Conservation (phyloP, 768 basidiomycete genomes). For the Rhodotorula diobovata region DNA sequence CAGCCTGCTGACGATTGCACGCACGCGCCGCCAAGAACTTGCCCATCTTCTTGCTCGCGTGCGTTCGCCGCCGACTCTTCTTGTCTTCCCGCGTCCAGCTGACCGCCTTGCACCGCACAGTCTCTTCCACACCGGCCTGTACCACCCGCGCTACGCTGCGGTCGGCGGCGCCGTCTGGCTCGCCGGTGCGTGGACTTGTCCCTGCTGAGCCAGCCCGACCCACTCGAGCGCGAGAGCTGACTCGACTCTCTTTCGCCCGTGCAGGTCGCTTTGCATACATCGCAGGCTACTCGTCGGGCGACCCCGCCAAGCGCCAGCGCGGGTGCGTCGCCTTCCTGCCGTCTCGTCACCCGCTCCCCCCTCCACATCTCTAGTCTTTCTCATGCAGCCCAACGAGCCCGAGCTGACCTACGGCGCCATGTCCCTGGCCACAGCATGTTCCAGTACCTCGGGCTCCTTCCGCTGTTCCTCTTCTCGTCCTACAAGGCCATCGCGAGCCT, state of each 20-base stretch:
- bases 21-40: conserved; percentile 5
- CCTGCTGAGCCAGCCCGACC: too few species aligned
- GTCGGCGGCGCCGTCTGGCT: conserved; percentile 14
- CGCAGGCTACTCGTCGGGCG: conserved; percentile 21
- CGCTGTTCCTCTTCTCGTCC: conserved; percentile 18
- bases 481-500: conserved; percentile 19
- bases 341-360: too few species aligned
- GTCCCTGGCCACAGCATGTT: conserved; percentile 1
- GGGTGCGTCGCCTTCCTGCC: conserved; percentile 3
- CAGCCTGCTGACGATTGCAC: not conserved
- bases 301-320: conserved; percentile 19
- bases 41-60: conserved; percentile 24
- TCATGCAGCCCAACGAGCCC: not conserved
- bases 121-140: conserved; percentile 25
- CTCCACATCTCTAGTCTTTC: not conserved
- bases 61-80: not conserved
- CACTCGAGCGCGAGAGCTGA: too few species aligned
- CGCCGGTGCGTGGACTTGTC: conserved; percentile 2
- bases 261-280: conserved; percentile 21
- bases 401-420: not conserved
- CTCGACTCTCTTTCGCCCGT: too few species aligned
- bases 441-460: conserved; percentile 20
- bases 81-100: not conserved
- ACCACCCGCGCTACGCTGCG: conserved; percentile 29
- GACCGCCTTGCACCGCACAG: not conserved